These are phyloP conservation scores for Pythium diclinum DNA, from an alignment of 352 stramenopile genomes.

Conservation along the genomic window DNA sequence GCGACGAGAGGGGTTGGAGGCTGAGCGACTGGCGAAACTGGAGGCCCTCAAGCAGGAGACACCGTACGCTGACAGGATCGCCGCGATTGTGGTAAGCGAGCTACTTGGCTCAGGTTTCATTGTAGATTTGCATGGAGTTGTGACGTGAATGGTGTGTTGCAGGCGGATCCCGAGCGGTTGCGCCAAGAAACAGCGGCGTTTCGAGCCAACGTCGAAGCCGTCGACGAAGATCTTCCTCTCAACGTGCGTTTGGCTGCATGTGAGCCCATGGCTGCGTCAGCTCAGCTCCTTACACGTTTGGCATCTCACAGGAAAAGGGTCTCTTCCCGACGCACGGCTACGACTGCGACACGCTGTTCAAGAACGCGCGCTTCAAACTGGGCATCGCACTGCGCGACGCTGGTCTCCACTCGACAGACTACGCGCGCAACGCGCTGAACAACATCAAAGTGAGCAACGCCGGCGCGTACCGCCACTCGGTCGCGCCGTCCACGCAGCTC, in stretches of 20 bases:
- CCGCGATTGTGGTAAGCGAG: slow-evolving; percentile 46
- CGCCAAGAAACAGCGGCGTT: slow-evolving; percentile 72
- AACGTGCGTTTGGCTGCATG: slow-evolving; percentile 36
- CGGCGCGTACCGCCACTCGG: slow-evolving; percentile 62
- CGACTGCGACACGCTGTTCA: slow-evolving; percentile 73
- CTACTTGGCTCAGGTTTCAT: not conserved
- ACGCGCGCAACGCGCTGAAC: slow-evolving; percentile 58
- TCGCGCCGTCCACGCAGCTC: slow-evolving; percentile 51
- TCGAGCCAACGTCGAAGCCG: slow-evolving; percentile 58
- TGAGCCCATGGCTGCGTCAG: no score
- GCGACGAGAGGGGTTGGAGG: slow-evolving; percentile 29
- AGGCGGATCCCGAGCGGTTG: slow-evolving; percentile 62
- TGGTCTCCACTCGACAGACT: slow-evolving; percentile 61
- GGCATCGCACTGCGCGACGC: slow-evolving; percentile 69
- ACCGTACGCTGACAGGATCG: slow-evolving; percentile 64
- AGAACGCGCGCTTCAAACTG: slow-evolving; percentile 79
- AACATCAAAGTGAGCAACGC: slow-evolving; percentile 70
- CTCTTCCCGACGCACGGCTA: slow-evolving; percentile 74
- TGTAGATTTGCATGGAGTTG: not conserved
- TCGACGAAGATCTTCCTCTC: slow-evolving; percentile 51
- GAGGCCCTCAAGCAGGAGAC: slow-evolving; percentile 63
- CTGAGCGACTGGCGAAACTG: slow-evolving; percentile 40
- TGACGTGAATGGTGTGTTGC: not conserved
- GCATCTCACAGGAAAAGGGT: slow-evolving; percentile 46
- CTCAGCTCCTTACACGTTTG: no score